These are phyloP conservation scores for Perilla frutescens DNA, from an alignment of 257 asterid genomes.

Conservation along the genomic window DNA sequence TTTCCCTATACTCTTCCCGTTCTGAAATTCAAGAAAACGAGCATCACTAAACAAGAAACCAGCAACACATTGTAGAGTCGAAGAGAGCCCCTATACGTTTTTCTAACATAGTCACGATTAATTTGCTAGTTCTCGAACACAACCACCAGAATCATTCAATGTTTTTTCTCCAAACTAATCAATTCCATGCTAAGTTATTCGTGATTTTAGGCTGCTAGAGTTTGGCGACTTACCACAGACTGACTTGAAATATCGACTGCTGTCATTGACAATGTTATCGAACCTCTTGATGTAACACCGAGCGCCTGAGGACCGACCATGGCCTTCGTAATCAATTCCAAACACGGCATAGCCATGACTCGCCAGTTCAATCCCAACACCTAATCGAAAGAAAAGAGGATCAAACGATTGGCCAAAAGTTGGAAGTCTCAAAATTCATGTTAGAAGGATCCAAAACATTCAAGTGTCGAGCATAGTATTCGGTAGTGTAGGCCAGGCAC, in stretches of 20 bases:
- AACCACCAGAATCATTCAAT: neutral
- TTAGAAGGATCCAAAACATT: neutral
- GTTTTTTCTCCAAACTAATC: neutral
- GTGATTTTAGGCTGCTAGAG: neutral
- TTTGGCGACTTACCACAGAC: slow-evolving; percentile 58
- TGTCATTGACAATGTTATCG: slow-evolving; percentile 72
- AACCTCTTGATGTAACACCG: slow-evolving; percentile 87
- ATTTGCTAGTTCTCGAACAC: too few species aligned
- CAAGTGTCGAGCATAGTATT: neutral
- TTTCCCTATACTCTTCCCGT: slow-evolving; percentile 56
- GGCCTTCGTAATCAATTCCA: slow-evolving; percentile 95
- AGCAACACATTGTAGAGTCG: neutral
- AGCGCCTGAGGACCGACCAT: slow-evolving; percentile 80
- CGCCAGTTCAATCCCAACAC: slow-evolving; percentile 75
- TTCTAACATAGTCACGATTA: too few species aligned
- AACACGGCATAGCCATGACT: slow-evolving; percentile 78
- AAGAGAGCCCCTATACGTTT: neutral
- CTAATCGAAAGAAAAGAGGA: slow-evolving; percentile 38
- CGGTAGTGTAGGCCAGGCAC: neutral
- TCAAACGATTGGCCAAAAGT: neutral
- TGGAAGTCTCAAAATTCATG: neutral
- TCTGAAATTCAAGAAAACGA: slow-evolving; percentile 51
- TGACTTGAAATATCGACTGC: slow-evolving; percentile 64
- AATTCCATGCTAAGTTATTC: neutral
- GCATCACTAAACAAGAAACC: neutral